Conservation (phyloP, 2,329 filamentous ascomycete species). For the Fusarium subglutinans region DNA sequence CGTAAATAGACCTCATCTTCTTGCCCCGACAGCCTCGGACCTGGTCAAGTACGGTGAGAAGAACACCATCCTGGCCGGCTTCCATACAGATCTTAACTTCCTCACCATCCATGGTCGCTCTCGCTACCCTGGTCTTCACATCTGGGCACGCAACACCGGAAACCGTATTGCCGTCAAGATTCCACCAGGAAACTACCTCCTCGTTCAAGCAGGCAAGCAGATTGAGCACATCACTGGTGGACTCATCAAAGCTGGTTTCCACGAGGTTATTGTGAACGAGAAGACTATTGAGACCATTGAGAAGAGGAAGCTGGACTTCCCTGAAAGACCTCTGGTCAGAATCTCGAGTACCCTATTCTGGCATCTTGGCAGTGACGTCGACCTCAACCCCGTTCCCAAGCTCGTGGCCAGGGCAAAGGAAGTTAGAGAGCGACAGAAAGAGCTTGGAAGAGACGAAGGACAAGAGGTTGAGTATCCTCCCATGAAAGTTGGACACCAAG, state of each 20-base stretch:
- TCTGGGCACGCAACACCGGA: constrained; percentile 72
- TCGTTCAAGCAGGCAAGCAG: constrained; percentile 71
- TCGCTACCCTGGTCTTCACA: constrained; percentile 68
- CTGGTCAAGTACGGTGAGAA: constrained; percentile 61
- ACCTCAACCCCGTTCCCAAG: constrained; percentile 61
- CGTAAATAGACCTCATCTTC: constrained; percentile 62
- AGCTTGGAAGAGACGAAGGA: constrained; percentile 64
- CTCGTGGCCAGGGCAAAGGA: constrained; percentile 56
- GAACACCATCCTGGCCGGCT: constrained; percentile 69
- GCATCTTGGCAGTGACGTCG: constrained; percentile 66
- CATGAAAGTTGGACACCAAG: constrained; percentile 69
- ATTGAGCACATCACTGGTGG: constrained; percentile 69
- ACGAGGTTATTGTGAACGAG: constrained; percentile 69
- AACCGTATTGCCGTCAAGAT: constrained; percentile 67
- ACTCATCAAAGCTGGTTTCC: constrained; percentile 68
- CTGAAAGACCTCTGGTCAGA: constrained; percentile 62
- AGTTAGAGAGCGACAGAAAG: constrained; percentile 58
- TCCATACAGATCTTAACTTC: constrained; percentile 73
- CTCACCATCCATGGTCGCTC: constrained; percentile 71
- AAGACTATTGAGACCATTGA: constrained; percentile 59
- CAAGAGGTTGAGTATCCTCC: constrained; percentile 57
- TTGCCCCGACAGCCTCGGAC: constrained; percentile 69
- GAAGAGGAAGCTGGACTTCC: constrained; percentile 51
- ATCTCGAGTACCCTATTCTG: constrained; percentile 71
- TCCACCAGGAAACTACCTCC: constrained; percentile 64